phyloP scores from a whole-genome alignment of 2,329 filamentous ascomycete genomes.

The Eurotiales sp. region DNA sequence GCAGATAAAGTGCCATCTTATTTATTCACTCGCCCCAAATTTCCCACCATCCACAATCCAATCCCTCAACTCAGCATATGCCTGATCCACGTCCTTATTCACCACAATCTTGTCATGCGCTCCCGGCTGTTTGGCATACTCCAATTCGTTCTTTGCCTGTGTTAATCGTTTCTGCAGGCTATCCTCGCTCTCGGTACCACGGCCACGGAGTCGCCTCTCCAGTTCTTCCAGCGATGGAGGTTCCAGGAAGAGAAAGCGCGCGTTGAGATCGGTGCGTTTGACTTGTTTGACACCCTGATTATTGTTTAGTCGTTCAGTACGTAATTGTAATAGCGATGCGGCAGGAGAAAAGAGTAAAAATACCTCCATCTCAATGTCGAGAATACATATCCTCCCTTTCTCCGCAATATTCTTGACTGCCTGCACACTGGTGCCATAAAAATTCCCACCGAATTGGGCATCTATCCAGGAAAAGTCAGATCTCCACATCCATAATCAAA shows the following conservation, averaged over 20 bases:
- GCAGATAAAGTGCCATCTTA: background rate
- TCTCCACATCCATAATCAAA: too few relatives aligned
- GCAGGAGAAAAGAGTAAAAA: constrained; percentile 16
- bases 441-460: constrained; percentile 79
- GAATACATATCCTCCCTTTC: constrained; percentile 69
- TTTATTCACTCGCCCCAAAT: constrained; percentile 13
- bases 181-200: constrained; percentile 75
- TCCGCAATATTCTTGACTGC: constrained; percentile 72
- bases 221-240: constrained; percentile 71
- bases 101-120: constrained; percentile 64
- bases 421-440: constrained; percentile 78
- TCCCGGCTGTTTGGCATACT: constrained; percentile 64
- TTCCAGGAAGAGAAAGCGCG: constrained; percentile 79
- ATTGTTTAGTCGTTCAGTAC: too few relatives aligned
- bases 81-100: constrained; percentile 61
- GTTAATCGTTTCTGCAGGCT: constrained; percentile 64
- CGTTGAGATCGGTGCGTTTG: constrained; percentile 67
- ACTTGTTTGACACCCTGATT: constrained; percentile 83
- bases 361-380: constrained; percentile 97
- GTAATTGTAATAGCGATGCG: background rate
- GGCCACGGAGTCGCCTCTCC: constrained; percentile 68
- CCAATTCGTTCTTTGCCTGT: constrained; percentile 71
- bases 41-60: constrained; percentile 15
- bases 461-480: constrained; percentile 26
- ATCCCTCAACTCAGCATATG: constrained; percentile 51